Evolutionary conservation across 1,284 basidiomycete genomes (phyloP).

Genomic region (Trametes pubescens): DNA sequence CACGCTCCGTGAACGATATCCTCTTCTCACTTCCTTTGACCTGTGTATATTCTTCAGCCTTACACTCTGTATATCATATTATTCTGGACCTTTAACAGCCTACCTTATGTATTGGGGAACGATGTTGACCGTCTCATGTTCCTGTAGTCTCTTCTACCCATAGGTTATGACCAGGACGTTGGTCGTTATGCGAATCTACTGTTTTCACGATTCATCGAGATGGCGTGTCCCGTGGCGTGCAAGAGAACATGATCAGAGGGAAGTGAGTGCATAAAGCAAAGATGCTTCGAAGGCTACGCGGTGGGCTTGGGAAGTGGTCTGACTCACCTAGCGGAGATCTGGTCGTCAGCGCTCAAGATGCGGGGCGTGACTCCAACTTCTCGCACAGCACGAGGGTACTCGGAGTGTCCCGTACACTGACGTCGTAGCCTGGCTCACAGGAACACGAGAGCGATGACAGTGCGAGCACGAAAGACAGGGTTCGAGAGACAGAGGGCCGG

Average conservation of each 20-base stretch:
- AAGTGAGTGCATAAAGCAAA: too few species aligned
- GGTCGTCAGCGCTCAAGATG: neutral
- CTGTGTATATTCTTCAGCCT: slow-evolving; percentile 18
- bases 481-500: neutral
- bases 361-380: neutral
- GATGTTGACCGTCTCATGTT: slow-evolving; percentile 33
- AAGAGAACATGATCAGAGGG: too few species aligned
- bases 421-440: neutral
- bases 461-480: neutral
- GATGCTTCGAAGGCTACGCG: too few species aligned
- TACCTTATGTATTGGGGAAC: slow-evolving; percentile 30
- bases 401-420: too few species aligned
- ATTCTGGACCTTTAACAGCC: slow-evolving; percentile 10
- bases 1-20: slow-evolving; percentile 12
- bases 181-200: neutral
- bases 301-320: neutral
- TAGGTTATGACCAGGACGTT: slow-evolving; percentile 7
- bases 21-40: slow-evolving; percentile 6
- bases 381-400: neutral
- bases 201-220: neutral
- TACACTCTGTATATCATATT: slow-evolving; percentile 21
- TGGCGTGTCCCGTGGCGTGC: too few species aligned
- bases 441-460: neutral
- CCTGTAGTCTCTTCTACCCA: slow-evolving; percentile 18
- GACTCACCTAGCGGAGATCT: neutral